A percentile compares a stretch with the other conserved stretches of the same genome.
Conservation (phyloP, 495 filamentous ascomycete genomes). For the Cenococcum geophilum region DNA sequence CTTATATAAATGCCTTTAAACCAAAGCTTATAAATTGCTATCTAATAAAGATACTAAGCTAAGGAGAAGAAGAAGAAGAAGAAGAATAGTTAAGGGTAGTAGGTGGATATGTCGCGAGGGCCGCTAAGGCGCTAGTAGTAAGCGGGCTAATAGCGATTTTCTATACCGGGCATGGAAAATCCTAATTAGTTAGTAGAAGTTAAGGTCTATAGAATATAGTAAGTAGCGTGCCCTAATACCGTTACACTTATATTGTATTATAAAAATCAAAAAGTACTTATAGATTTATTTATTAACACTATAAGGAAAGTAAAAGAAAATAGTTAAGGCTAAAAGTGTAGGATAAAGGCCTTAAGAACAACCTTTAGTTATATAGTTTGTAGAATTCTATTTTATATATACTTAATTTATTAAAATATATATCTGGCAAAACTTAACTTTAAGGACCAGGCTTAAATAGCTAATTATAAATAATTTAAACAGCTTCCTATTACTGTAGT, state of each 20-base stretch:
- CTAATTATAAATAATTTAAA: background rate
- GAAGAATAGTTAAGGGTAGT: no score
- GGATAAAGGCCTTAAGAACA: background rate
- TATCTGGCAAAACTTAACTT: background rate
- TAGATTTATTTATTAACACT: background rate
- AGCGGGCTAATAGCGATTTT: no score
- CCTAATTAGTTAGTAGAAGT: no score
- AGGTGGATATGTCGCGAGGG: no score
- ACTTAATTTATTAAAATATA: background rate
- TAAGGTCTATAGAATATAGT: no score
- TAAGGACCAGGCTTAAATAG: conserved; percentile 1
- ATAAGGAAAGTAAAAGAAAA: background rate
- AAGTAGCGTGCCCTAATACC: no score
- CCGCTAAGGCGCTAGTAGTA: no score
- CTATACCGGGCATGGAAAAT: no score
- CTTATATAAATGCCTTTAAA: no score
- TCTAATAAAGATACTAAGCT: no score
- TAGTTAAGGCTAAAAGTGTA: background rate
- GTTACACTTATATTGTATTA: background rate
- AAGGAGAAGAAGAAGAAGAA: no score
- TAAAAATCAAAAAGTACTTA: background rate
- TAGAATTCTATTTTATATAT: background rate
- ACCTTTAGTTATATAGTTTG: background rate
- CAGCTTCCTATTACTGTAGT: background rate
- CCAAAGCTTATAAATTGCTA: no score